Evolutionary conservation across 441 rosid species (phyloP).

Genomic region (Populus hybrid): DNA sequence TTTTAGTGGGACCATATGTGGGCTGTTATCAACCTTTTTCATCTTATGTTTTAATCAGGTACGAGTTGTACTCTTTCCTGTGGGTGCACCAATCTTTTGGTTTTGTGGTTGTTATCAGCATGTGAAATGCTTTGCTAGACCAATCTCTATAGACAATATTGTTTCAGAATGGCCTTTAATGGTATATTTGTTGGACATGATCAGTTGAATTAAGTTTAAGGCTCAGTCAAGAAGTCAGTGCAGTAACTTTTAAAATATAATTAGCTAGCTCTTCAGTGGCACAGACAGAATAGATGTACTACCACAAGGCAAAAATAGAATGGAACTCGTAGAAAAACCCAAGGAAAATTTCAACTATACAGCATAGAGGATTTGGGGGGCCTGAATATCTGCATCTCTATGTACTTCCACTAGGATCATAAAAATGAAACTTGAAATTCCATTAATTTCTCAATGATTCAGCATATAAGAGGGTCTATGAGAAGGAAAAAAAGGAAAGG

Average conservation of each 20-base stretch:
- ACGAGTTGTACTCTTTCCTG: background rate
- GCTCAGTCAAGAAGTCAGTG: background rate
- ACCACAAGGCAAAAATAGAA: background rate
- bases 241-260: background rate
- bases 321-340: background rate
- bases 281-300: background rate
- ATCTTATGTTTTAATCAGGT: background rate
- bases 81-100: background rate
- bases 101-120: background rate
- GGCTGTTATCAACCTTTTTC: background rate
- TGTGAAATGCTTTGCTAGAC: background rate
- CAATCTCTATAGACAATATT: background rate
- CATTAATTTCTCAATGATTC: background rate
- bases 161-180: background rate
- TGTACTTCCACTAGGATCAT: background rate
- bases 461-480: background rate
- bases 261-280: background rate
- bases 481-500: background rate
- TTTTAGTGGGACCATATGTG: too few relatives aligned
- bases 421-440: background rate
- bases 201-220: background rate
- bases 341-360: background rate
- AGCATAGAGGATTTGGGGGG: background rate
- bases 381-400: background rate
- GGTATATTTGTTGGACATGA: background rate